Base-by-base conservation (phyloP, 2,329 filamentous ascomycete species). In the Diplodia intermedia region DNA sequence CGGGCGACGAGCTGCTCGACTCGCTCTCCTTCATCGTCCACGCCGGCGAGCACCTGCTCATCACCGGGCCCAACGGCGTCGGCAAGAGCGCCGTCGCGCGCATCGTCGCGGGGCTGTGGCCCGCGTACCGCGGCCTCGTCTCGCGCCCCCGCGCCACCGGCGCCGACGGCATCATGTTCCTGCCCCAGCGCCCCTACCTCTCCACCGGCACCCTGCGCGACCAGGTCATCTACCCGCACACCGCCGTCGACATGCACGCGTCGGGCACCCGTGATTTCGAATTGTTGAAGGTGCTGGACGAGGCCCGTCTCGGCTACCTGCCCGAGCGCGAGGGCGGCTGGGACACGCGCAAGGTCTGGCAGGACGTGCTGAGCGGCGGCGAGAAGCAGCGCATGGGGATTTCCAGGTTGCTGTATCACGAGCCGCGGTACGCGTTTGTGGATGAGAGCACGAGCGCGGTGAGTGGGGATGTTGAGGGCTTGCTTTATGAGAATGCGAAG, bases 321-420 rank as follows among this genome's bases (percentile, higher is more conserved):
- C 92, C 93, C 1, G 89, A 94, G 60, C 89, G 95, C 18, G 95
- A 99, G 83, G 95, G 95, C 49, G 95, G 95, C 15, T 98, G 93
- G 93, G 93, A 99, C 76, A 95, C 93, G 4, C 88, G 93, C 68
- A 98, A 99, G 80, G 94, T 97, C 77, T 99, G 95, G 95, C 97
- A 98, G 81, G 94, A 98, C 73, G 93, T 99, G 4, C 85, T 99
- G n/a, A 94, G 91, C 71, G 95, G 95, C 49, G 95, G 95, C 14
- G 95, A 99, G 84, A 99, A 99, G 82, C 95, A 99, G 82, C 86
- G 95, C 26, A 92, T 99, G 87, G 93, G 89, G 0, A 93, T 99
- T 74, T 94, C 96, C 4, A 85, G 95, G 54, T 79, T 99, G 61
- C 83, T 98, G 50, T 99, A 99, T 76, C 95, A 99, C 76, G 94